These are phyloP conservation scores for Pichia terricola DNA, from an alignment of 1,139 yeast genomes.

Conservation along the genomic window DNA sequence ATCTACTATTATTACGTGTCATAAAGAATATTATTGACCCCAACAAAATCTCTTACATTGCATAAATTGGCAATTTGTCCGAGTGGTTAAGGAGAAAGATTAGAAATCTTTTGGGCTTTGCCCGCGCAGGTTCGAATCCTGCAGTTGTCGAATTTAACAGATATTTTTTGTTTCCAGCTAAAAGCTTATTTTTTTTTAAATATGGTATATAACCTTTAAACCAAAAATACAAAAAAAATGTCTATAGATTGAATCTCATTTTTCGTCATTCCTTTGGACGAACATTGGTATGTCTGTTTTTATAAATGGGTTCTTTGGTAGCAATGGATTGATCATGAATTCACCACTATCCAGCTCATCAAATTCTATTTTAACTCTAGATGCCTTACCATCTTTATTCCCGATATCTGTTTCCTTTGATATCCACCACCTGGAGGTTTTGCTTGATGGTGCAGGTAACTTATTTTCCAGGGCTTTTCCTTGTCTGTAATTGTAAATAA, in stretches of 20 bases:
- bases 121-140: constrained; percentile 35
- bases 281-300: constrained; percentile 33
- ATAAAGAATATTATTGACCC: too few species aligned
- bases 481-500: constrained; percentile 17
- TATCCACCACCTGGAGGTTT: constrained; percentile 83
- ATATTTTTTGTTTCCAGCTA: background rate
- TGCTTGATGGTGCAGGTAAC: constrained; percentile 87
- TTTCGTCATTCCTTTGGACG: constrained; percentile 12
- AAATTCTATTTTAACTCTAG: constrained; percentile 59
- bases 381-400: constrained; percentile 50
- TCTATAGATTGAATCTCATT: too few species aligned
- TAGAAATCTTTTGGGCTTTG: constrained; percentile 33
- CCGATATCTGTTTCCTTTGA: constrained; percentile 31
- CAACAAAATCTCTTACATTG: too few species aligned
- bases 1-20: too few species aligned
- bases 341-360: constrained; percentile 30
- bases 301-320: constrained; percentile 64
- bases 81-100: constrained; percentile 34
- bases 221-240: too few species aligned
- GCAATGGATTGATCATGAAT: constrained; percentile 53
- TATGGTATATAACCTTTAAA: background rate
- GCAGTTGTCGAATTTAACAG: constrained; percentile 25
- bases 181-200: background rate
- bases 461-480: constrained; percentile 28
- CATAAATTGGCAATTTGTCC: constrained; percentile 23